A percentile compares a stretch with the other conserved stretches of the same genome.
Evolutionary conservation across 169 alveolate genomes (phyloP).

Genomic region (Cyclospora cayetanensis): DNA sequence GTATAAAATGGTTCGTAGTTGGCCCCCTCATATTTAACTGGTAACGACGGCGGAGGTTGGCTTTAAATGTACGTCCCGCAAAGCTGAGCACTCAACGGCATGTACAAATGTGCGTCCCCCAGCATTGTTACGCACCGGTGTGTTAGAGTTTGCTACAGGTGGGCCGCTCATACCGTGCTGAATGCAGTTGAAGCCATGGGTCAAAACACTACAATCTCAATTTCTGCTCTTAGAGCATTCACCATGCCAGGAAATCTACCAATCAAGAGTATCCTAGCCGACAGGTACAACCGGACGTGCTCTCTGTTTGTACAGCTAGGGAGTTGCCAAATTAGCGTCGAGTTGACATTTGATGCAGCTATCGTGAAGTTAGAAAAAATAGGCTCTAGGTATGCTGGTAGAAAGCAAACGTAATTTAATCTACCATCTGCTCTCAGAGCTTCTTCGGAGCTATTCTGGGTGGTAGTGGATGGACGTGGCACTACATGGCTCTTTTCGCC

Average conservation of each 20-base stretch:
- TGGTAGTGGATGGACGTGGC: constrained; percentile 40
- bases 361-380: neutral
- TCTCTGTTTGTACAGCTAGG: neutral
- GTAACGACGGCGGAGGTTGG: too few relatives aligned
- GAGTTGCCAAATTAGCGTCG: neutral
- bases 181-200: constrained; percentile 23
- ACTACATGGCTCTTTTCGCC: constrained; percentile 47
- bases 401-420: neutral
- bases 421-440: neutral
- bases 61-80: too few relatives aligned
- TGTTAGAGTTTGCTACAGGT: constrained; percentile 9
- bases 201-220: neutral
- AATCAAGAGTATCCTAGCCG: constrained; percentile 14
- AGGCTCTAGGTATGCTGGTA: neutral
- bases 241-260: constrained; percentile 21
- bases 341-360: neutral
- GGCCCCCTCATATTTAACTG: too few relatives aligned
- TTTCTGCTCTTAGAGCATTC: neutral
- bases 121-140: too few relatives aligned
- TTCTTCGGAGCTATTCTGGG: constrained; percentile 15
- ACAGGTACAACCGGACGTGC: neutral
- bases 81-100: too few relatives aligned
- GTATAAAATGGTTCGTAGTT: neutral
- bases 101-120: too few relatives aligned
- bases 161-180: constrained; percentile 30